Evolutionary conservation across 2,329 filamentous ascomycete genomes (phyloP), one percentile per base, ranked within the genome.

Genomic region (Paecilomyces sp.): DNA sequence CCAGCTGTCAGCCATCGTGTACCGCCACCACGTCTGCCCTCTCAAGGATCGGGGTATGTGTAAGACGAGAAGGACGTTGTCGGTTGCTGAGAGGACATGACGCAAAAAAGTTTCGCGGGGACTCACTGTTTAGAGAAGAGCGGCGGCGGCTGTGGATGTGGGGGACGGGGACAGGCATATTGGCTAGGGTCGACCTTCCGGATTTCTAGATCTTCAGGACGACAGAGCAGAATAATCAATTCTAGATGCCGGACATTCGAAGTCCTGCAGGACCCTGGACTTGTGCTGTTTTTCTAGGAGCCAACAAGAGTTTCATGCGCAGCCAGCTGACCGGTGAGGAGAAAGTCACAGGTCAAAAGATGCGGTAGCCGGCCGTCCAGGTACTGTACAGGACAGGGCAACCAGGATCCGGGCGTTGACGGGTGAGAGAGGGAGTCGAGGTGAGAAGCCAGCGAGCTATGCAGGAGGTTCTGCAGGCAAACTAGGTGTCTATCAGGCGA

Each of bases 111-210:
- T 52, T 31, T 54, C 28, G 58, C 53, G 54, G 54, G 25, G 56
- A 70, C 74, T 72, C 63, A 76, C 74, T 76, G 58, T 68, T 65
- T 60, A 71, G 68, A 58, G 72, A 73, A 53, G 74, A 75, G 61
- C 73, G 66, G 53, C 70, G 74, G 64, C 70, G 73, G 56, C 64
- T 33, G 58, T 68, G 66, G 66, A 74, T 70, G 64, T 72, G 70
- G 63, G 70, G 67, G 58, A 74, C 67, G 58, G 41, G n/a, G n/a
- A 47, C 41, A 22, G 71, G 68, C 74, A 76, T 76, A 59, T 58
- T 55, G 57, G 57, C 28, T 57, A 28, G 22, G 22, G 51, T 25
- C 22, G 25, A 30, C 18, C 28, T 47, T 18, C 41, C n/a, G 41
- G 41, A 47, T 47, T 15, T 47, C 41, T 11, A 18, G 18, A 47